Percentiles rank a stretch among this genome's conserved stretches.
phyloP scores from a whole-genome alignment of 352 stramenopile genomes.

The Blastocystis sp. region DNA sequence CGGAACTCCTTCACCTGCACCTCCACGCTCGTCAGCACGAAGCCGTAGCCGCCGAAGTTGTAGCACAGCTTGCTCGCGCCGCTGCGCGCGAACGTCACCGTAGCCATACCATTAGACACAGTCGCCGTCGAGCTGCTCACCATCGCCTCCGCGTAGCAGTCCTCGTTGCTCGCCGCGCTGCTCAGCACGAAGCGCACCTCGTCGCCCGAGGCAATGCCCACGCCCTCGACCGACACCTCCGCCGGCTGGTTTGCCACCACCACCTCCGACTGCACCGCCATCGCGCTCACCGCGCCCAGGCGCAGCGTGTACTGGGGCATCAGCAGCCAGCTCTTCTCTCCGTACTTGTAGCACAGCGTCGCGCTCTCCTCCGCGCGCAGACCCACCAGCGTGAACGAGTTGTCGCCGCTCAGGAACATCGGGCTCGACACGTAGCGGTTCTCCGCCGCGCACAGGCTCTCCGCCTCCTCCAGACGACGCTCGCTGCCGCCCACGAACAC shows the following conservation, averaged over 20 bases:
- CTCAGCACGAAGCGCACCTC: conserved; percentile 26
- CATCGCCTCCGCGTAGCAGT: not conserved
- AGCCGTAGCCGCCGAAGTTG: conserved; percentile 49
- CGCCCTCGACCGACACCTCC: conserved; percentile 26
- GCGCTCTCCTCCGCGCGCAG: not conserved
- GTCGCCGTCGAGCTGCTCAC: not conserved
- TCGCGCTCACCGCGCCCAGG: not conserved
- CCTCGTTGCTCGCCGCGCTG: conserved; percentile 11
- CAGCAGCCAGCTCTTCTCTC: conserved; percentile 42
- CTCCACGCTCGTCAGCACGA: not conserved
- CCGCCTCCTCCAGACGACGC: conserved; percentile 7
- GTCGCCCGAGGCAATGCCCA: conserved; percentile 49
- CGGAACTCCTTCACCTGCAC: conserved; percentile 4
- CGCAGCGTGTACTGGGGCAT: not conserved
- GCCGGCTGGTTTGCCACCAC: not conserved
- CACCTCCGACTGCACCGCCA: not conserved
- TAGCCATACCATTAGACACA: not conserved
- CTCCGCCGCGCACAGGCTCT: not conserved
- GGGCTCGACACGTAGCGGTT: conserved; percentile 5
- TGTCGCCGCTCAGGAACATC: conserved; percentile 47
- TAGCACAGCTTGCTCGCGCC: conserved; percentile 63
- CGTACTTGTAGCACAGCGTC: conserved; percentile 65
- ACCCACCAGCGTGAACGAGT: not conserved
- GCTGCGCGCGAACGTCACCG: not conserved
- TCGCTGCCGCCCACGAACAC: not conserved